Evolutionary conservation across 106 monocot species (phyloP), one percentile per base, ranked within the genome.

Genomic region (Allium sativum): DNA sequence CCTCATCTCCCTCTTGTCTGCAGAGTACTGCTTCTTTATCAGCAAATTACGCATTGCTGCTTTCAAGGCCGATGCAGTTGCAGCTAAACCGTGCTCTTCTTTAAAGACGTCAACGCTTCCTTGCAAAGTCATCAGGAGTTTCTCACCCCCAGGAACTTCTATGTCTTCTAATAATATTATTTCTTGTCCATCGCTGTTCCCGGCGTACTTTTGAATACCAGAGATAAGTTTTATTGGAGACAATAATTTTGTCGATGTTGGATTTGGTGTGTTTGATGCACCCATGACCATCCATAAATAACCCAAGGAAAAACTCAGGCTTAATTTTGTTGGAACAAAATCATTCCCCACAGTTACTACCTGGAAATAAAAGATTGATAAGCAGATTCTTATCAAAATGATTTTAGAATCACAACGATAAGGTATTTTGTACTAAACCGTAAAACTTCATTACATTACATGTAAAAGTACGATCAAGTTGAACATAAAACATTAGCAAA

Each of bases 221-320:
- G 84, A 67, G 17, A 86, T 19, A 17, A 84, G 79, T 65, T 58
- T 79, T 3, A 90, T 45, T 22, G 78, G 65, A 55, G 71, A 78
- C 8, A 73, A 48, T 22, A 78, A 45, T 21, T 45, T 16, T 13
- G 58, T 40, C 22, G 53, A 18, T 15, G 60, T 70, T n/a, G 56
- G 60, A 52, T 21, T 58, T 48, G 71, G 56, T 20, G 71, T 46
- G 64, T 79, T 77, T 18, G 95, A 80, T 69, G 87, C 95, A 64
- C 95, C 95, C 90, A 96, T 96, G 17, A 80, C 72, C 58, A 70
- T 79, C 95, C 95, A 96, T 21, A 90, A 48, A 21, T 21, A 60
- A 12, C 78, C 45, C 48, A 70, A 8, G 3, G 73, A 59, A 44
- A 40, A 63, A 59, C 79, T 79, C 17, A 75, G 55, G 8, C 67